These are phyloP conservation scores for Suhomyces anneliseae DNA, from an alignment of 1,139 yeast species.

Conservation along the genomic window DNA sequence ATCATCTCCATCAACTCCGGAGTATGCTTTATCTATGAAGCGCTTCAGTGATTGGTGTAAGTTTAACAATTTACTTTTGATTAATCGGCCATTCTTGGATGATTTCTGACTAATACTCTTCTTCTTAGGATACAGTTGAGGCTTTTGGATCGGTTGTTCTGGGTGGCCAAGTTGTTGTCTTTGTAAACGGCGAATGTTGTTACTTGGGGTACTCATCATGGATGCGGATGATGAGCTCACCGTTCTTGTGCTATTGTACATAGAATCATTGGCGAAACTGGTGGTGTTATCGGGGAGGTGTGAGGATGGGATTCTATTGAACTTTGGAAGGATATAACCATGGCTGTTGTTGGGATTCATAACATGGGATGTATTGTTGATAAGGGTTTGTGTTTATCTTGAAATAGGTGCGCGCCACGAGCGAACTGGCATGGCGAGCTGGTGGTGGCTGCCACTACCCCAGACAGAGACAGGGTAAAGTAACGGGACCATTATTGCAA, in stretches of 20 bases:
- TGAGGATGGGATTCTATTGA: conserved; percentile 12
- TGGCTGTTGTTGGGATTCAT: conserved; percentile 11
- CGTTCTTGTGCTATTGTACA: conserved; percentile 21
- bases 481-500: too few species aligned
- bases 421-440: not conserved
- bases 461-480: too few species aligned
- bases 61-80: conserved; percentile 23
- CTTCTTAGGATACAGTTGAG: conserved; percentile 11
- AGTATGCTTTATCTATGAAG: conserved; percentile 7
- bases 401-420: not conserved
- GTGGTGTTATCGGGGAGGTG: conserved; percentile 11
- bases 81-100: conserved; percentile 16
- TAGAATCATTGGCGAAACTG: conserved; percentile 10
- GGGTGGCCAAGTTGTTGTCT: conserved; percentile 9
- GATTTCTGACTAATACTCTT: conserved; percentile 12
- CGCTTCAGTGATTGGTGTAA: conserved; percentile 24
- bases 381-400: conserved; percentile 8
- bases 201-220: conserved; percentile 27
- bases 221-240: conserved; percentile 30
- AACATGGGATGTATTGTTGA: conserved; percentile 3
- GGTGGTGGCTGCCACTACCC: not conserved
- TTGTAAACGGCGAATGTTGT: conserved; percentile 22
- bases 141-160: conserved; percentile 6
- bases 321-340: conserved; percentile 10
- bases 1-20: conserved; percentile 2